Percentiles rank a stretch among this genome's conserved stretches.
phyloP scores from a whole-genome alignment of 768 basidiomycete genomes.

The Omphalotus guepiniiformis region DNA sequence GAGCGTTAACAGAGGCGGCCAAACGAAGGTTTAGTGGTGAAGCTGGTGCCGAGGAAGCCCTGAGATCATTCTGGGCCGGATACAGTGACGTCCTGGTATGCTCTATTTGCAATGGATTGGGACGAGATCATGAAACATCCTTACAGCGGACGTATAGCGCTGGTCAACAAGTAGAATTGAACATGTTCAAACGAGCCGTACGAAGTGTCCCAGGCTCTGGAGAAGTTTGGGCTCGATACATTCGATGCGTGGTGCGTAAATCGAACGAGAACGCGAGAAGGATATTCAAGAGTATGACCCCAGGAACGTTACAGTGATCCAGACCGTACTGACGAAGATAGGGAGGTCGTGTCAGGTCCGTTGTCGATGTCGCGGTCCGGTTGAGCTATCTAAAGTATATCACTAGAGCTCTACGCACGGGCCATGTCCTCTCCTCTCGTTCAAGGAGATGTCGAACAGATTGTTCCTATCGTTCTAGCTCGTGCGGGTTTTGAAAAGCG shows the following conservation, averaged over 20 bases:
- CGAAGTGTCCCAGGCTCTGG: constrained; percentile 75
- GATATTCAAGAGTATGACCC: too few relatives aligned
- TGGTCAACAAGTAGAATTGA: constrained; percentile 36
- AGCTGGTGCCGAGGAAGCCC: constrained; percentile 48
- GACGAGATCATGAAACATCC: constrained; percentile 2
- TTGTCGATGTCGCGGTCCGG: neutral
- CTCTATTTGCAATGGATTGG: neutral
- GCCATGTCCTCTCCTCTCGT: constrained; percentile 55
- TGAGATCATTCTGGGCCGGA: constrained; percentile 68
- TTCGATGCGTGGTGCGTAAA: constrained; percentile 58
- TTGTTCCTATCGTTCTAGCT: constrained; percentile 60
- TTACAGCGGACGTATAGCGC: constrained; percentile 44
- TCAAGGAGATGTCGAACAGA: constrained; percentile 56
- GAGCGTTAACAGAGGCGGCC: constrained; percentile 71
- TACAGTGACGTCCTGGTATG: constrained; percentile 70
- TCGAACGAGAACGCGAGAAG: too few relatives aligned
- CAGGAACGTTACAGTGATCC: constrained; percentile 42
- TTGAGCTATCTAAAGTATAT: constrained; percentile 1
- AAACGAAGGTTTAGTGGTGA: constrained; percentile 53
- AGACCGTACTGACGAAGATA: constrained; percentile 25
- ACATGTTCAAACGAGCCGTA: constrained; percentile 51
- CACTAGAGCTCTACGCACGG: constrained; percentile 50
- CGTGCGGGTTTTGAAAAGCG: constrained; percentile 63
- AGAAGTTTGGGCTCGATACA: constrained; percentile 74
- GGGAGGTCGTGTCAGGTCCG: constrained; percentile 19